These are phyloP conservation scores for Pterocarpus santalinus DNA, from an alignment of 306 rosid genomes.

Conservation along the genomic window DNA sequence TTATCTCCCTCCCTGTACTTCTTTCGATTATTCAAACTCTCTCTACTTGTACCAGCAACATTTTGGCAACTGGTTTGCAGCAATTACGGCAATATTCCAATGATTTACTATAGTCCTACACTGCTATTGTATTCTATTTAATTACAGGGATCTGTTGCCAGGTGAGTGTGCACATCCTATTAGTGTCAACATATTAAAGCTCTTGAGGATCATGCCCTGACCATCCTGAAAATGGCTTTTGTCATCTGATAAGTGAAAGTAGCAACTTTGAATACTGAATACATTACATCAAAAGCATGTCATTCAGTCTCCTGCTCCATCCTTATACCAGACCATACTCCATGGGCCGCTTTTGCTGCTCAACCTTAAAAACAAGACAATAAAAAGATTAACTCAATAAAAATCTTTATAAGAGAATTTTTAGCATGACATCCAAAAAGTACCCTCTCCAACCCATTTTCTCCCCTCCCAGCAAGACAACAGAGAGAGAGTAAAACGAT, in stretches of 20 bases:
- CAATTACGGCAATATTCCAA: slow-evolving; percentile 26
- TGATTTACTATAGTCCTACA: slow-evolving; percentile 12
- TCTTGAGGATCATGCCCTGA: slow-evolving; percentile 34
- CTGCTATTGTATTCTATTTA: slow-evolving; percentile 18
- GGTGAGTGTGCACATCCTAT: slow-evolving; percentile 14
- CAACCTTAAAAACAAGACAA: slow-evolving; percentile 61
- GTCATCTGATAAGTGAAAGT: slow-evolving; percentile 12
- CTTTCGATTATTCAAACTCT: slow-evolving; percentile 27
- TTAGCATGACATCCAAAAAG: background rate
- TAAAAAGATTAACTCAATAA: slow-evolving; percentile 23
- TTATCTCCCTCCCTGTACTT: slow-evolving; percentile 27
- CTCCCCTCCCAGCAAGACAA: background rate
- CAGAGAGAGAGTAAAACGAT: slow-evolving; percentile 5
- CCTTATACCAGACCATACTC: slow-evolving; percentile 70
- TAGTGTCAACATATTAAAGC: slow-evolving; percentile 22
- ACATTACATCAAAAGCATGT: slow-evolving; percentile 14
- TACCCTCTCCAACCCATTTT: slow-evolving; percentile 16
- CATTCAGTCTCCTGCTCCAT: slow-evolving; percentile 58
- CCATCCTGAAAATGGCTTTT: slow-evolving; percentile 24
- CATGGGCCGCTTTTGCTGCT: slow-evolving; percentile 86
- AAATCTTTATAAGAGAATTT: slow-evolving; percentile 11
- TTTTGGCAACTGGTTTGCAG: slow-evolving; percentile 32
- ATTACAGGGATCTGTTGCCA: slow-evolving; percentile 1
- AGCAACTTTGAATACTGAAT: slow-evolving; percentile 22
- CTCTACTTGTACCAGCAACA: slow-evolving; percentile 14